These are phyloP conservation scores for Fusarium redolens DNA, from an alignment of 2,329 filamentous ascomycete genomes.

Conservation along the genomic window DNA sequence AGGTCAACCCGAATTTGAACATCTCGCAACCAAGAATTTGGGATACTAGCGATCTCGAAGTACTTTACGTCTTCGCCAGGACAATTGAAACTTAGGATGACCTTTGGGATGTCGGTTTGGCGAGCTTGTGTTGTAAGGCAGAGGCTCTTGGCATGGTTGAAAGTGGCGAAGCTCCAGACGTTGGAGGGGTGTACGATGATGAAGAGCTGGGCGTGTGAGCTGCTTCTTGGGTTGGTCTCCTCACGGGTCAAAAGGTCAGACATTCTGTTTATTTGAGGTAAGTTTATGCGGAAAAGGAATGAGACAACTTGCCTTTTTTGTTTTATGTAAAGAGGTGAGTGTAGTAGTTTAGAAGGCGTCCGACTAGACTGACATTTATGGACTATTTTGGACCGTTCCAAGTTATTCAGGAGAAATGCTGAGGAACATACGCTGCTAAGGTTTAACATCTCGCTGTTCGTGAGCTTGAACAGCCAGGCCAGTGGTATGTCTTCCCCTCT, in stretches of 20 bases:
- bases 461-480: neutral
- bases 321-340: neutral
- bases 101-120: neutral
- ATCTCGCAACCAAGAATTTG: neutral
- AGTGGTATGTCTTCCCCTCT: neutral
- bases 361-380: neutral
- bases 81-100: neutral
- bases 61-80: neutral
- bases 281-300: rapidly evolving
- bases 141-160: neutral
- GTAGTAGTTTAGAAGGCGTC: rapidly evolving
- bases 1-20: neutral
- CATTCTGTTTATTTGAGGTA: neutral
- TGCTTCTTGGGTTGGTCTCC: too few relatives aligned
- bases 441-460: rapidly evolving
- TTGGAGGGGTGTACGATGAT: neutral
- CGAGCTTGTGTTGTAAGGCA: neutral
- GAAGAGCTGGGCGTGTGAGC: neutral
- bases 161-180: neutral
- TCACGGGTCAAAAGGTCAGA: rapidly evolving
- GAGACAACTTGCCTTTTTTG: too few relatives aligned
- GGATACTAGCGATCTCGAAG: neutral
- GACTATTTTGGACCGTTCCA: neutral
- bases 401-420: neutral
- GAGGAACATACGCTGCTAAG: neutral